A percentile compares a stretch with the other conserved stretches of the same genome.
Conservation (phyloP, 495 filamentous ascomycete genomes). For the Neurospora discreta region DNA sequence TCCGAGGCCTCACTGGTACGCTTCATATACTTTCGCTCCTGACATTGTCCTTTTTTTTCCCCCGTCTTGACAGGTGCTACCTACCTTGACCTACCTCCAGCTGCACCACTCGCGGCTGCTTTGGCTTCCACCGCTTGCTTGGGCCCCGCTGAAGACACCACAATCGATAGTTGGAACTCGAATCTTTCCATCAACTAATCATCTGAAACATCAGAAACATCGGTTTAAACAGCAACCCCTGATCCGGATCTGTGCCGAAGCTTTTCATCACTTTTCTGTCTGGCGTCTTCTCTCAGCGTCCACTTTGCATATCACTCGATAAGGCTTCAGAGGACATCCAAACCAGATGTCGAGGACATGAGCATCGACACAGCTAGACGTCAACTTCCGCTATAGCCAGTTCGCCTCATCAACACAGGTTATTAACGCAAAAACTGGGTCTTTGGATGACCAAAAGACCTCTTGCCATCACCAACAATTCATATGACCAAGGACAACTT, state of each 20-base stretch:
- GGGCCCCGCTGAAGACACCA: background rate
- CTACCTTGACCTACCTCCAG: background rate
- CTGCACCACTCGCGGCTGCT: background rate
- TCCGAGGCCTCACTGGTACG: background rate
- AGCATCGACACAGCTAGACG: background rate
- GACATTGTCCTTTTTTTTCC: background rate
- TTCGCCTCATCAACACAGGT: background rate
- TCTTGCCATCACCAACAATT: background rate
- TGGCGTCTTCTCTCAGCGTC: background rate
- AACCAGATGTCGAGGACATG: background rate
- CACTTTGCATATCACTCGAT: background rate
- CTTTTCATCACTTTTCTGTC: background rate
- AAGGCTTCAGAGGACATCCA: background rate
- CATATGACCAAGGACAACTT: background rate
- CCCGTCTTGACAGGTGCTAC: background rate
- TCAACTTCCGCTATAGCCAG: background rate
- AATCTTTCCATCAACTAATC: background rate
- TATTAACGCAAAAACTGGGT: background rate
- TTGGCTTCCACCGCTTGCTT: background rate
- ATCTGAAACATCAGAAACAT: background rate
- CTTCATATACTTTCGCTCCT: background rate
- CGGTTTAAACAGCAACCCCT: background rate
- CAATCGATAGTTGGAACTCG: background rate
- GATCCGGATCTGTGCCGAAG: background rate
- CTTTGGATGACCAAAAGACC: background rate